Percentiles rank a stretch among this genome's conserved stretches.
phyloP scores from a whole-genome alignment of 139 green algal genomes.

The Auxenochlorella protothecoides region DNA sequence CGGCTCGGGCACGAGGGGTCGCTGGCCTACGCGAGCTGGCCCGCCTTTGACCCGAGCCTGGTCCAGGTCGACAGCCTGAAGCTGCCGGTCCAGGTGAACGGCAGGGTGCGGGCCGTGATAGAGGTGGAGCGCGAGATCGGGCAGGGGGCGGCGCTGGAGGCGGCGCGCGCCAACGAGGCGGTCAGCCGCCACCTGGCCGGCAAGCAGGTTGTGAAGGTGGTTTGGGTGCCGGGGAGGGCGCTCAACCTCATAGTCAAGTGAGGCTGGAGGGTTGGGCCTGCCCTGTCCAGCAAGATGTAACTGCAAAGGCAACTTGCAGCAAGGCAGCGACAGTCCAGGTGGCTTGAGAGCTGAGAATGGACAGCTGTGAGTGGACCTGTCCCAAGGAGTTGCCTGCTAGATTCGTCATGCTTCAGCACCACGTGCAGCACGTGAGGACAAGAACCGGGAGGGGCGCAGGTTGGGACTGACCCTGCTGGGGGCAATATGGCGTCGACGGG shows the following conservation, averaged over 20 bases:
- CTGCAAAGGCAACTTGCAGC: too few relatives aligned
- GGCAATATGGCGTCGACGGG: too few relatives aligned
- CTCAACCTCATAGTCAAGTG: conserved; percentile 78
- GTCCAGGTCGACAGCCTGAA: conserved; percentile 71
- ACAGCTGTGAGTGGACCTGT: too few relatives aligned
- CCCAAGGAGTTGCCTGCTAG: too few relatives aligned
- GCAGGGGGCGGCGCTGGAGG: conserved; percentile 63
- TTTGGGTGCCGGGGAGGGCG: conserved; percentile 87
- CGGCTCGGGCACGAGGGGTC: conserved; percentile 45
- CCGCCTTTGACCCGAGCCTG: conserved; percentile 52
- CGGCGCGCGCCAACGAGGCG: conserved; percentile 31
- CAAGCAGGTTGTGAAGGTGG: conserved; percentile 85
- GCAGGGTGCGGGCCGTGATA: conserved; percentile 82
- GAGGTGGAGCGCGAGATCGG: conserved; percentile 46
- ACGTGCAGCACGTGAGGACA: too few relatives aligned
- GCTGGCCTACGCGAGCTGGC: conserved; percentile 80
- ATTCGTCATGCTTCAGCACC: too few relatives aligned
- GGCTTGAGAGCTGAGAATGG: too few relatives aligned
- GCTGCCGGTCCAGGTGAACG: conserved; percentile 82
- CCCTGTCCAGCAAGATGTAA: too few relatives aligned
- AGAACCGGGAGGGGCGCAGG: too few relatives aligned
- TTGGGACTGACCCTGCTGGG: too few relatives aligned
- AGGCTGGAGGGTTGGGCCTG: too few relatives aligned
- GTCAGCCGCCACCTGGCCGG: conserved; percentile 58
- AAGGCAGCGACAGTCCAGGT: too few relatives aligned